Evolutionary conservation across 495 filamentous ascomycete species (phyloP).

Genomic region (Penicillium salamii): DNA sequence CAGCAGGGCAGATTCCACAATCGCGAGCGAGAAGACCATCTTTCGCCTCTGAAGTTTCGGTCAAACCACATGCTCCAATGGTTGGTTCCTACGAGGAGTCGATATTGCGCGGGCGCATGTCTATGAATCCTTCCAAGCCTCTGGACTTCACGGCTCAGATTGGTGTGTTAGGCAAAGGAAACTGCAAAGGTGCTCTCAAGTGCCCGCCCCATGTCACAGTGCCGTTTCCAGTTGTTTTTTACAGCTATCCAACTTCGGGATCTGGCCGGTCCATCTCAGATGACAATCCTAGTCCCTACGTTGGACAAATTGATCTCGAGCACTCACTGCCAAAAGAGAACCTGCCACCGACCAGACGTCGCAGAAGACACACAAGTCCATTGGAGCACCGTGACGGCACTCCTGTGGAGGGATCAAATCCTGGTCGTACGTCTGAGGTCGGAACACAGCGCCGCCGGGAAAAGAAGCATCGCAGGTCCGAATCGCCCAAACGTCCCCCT

Average conservation of each 20-base stretch:
- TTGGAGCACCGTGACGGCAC: slow-evolving; percentile 24
- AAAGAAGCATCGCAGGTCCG: slow-evolving; percentile 59
- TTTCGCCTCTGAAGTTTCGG: slow-evolving; percentile 67
- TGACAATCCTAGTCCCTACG: slow-evolving; percentile 92
- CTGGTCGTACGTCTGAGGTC: slow-evolving; percentile 13
- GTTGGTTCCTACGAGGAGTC: slow-evolving; percentile 98
- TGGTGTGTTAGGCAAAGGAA: slow-evolving; percentile 84
- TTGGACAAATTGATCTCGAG: slow-evolving; percentile 89
- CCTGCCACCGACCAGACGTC: slow-evolving; percentile 38
- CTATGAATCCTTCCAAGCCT: slow-evolving; percentile 90
- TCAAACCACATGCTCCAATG: slow-evolving; percentile 86
- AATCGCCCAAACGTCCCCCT: slow-evolving; percentile 69
- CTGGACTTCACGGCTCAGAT: slow-evolving; percentile 95
- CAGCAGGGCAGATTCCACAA: slow-evolving; percentile 57
- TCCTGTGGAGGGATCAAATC: slow-evolving; percentile 8
- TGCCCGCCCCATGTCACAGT: slow-evolving; percentile 92
- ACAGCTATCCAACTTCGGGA: slow-evolving; percentile 74
- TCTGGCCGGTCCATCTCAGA: slow-evolving; percentile 59
- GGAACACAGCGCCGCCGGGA: slow-evolving; percentile 35
- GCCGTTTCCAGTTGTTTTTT: slow-evolving; percentile 95
- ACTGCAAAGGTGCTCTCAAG: slow-evolving; percentile 80
- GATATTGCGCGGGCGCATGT: slow-evolving; percentile 93
- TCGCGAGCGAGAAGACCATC: slow-evolving; percentile 66
- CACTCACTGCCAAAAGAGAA: slow-evolving; percentile 59
- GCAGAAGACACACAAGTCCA: slow-evolving; percentile 47